Conservation (phyloP, 2,329 filamentous ascomycete species). For the Trichoderma arundinaceum region DNA sequence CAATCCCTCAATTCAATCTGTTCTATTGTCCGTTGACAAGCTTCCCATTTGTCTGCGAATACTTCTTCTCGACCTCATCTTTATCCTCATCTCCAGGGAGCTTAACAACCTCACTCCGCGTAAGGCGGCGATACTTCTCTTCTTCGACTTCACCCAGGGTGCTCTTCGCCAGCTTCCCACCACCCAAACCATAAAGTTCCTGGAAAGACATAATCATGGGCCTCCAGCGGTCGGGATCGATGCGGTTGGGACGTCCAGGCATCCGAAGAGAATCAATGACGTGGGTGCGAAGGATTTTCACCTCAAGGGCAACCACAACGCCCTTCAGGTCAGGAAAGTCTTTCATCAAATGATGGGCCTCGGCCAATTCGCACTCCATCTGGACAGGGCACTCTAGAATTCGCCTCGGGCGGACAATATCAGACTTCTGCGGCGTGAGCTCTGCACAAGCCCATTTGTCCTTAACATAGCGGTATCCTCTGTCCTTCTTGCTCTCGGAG, state of each 20-base stretch:
- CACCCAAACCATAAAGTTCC: conserved; percentile 49
- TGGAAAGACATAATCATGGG: conserved; percentile 54
- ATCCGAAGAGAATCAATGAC: conserved; percentile 44
- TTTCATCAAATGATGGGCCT: conserved; percentile 42
- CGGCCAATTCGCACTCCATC: conserved; percentile 50
- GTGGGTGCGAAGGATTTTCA: conserved; percentile 46
- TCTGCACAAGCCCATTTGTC: conserved; percentile 47
- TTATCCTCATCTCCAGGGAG: conserved; percentile 19
- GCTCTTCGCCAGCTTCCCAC: conserved; percentile 37
- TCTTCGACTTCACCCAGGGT: conserved; percentile 41
- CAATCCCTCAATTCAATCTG: neutral
- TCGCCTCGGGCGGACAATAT: conserved; percentile 43
- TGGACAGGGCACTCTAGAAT: conserved; percentile 50
- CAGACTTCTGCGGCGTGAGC: conserved; percentile 45
- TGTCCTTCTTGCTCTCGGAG: conserved; percentile 38
- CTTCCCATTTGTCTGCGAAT: neutral
- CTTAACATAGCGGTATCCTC: conserved; percentile 46
- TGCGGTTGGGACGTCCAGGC: conserved; percentile 46
- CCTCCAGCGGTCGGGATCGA: conserved; percentile 51
- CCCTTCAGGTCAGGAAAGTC: conserved; percentile 43
- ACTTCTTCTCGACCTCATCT: conserved; percentile 3
- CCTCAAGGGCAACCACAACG: conserved; percentile 43
- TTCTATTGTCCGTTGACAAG: neutral
- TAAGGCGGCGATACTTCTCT: conserved; percentile 40
- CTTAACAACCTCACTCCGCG: conserved; percentile 8